Conservation (phyloP, 2,329 filamentous ascomycete genomes). For the Penicillium sp. region DNA sequence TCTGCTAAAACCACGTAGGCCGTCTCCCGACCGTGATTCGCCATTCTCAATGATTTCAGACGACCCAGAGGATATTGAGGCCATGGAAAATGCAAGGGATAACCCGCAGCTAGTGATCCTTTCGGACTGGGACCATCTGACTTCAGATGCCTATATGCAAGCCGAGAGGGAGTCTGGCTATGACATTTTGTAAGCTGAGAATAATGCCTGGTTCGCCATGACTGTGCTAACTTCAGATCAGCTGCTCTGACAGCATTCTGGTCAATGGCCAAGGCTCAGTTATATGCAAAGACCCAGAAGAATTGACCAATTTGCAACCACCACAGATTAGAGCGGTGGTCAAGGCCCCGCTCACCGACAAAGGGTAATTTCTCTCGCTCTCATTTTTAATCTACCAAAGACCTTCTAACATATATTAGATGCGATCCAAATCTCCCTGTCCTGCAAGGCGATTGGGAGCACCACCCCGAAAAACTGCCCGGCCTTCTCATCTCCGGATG, state of each 20-base stretch:
- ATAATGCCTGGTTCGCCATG: not conserved
- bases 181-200: constrained; percentile 14
- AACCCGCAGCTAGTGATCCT: constrained; percentile 51
- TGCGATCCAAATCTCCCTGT: constrained; percentile 13
- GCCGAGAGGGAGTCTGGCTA: constrained; percentile 26
- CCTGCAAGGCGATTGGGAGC: constrained; percentile 9
- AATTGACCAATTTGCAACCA: constrained; percentile 12
- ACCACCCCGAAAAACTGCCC: constrained; percentile 25
- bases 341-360: constrained; percentile 17
- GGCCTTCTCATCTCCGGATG: constrained; percentile 40
- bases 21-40: constrained; percentile 26
- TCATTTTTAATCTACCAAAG: not conserved
- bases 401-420: not conserved
- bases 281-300: constrained; percentile 17
- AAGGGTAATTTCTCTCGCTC: constrained; percentile 11
- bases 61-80: constrained; percentile 37
- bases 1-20: constrained; percentile 29
- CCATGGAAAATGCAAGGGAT: constrained; percentile 52
- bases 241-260: constrained; percentile 23
- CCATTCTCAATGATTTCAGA: constrained; percentile 55
- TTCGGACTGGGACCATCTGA: constrained; percentile 58
- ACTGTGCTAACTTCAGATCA: constrained; percentile 43
- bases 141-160: constrained; percentile 46
- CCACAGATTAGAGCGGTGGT: constrained; percentile 4
- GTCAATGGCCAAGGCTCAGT: constrained; percentile 21